Evolutionary conservation across 106 monocot species (phyloP), one percentile per base, ranked within the genome.

Genomic region (Platanthera guangdongensis): DNA sequence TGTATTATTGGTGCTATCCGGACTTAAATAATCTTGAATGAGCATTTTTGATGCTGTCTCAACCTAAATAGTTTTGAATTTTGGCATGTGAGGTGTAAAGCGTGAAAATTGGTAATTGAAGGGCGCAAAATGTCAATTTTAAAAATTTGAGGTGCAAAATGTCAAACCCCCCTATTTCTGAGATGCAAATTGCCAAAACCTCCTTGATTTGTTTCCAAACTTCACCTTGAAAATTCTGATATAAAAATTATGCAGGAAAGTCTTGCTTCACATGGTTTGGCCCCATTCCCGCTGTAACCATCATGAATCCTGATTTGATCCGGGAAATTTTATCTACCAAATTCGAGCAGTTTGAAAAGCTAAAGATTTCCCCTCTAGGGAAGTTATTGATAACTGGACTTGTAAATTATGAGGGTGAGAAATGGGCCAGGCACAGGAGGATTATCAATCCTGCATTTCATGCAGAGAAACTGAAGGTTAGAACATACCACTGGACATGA

Each of bases 361-460:
- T 72, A 47, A 78, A 57, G 16, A 1, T 16, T 19, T 80, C 4
- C 15, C 77, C 82, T 0, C 11, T 84, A 3, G 70, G 6, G 6
- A 78, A 49, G 48, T 69, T 82, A 0, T 53, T 89, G 4, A 14
- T 39, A 3, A 39, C 76, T 39, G 94, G 94, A 45, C 72, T 94
- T 21, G 57, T 25, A 18, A 76, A 25, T 8, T 76, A 85, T 79
- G 78, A 85, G 19, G 91, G 91, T 51, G 85, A 92, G 21, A 89
- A 94, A 79, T 94, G 94, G 94, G 91, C 82, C 12, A 82, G 60
- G 45, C 94, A 89, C 51, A 72, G 94, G 63, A 87, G 84, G 46
- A 92, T 94, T 48, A 76, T 94, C 9, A 94, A 92, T 67, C 94
- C 94, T 21, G 94, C 89, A 59, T 94, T 94, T 72, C 94, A 91